phyloP scores from a whole-genome alignment of 495 filamentous ascomycete species.

The Hypoxylon rickii region DNA sequence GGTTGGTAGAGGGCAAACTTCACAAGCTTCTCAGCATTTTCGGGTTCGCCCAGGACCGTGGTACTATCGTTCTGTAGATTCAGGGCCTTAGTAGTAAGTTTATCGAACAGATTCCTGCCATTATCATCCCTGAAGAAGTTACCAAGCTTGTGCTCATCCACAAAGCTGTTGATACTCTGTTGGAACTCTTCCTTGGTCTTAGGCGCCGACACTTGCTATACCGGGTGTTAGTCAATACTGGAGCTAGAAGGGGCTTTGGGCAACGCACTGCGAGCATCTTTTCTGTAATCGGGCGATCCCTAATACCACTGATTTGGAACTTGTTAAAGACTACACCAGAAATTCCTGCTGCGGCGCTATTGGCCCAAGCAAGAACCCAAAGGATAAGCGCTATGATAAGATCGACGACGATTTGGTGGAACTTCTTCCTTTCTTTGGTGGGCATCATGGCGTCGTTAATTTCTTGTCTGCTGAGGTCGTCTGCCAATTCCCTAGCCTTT shows the following conservation, averaged over 20 bases:
- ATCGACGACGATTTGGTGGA: not conserved
- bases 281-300: not conserved
- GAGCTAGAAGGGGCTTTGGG: not conserved
- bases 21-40: constrained; percentile 17
- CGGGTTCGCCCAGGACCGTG: constrained; percentile 7
- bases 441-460: constrained; percentile 13
- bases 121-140: constrained; percentile 17
- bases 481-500: not conserved
- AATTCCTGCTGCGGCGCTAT: not conserved
- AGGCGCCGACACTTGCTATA: constrained; percentile 6
- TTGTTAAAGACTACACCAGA: constrained; percentile 11
- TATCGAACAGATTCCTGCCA: constrained; percentile 10
- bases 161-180: constrained; percentile 15
- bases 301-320: constrained; percentile 16
- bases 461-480: constrained; percentile 1
- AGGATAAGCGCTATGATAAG: constrained; percentile 16
- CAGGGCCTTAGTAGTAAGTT: constrained; percentile 18
- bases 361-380: constrained; percentile 16
- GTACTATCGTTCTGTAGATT: constrained; percentile 13
- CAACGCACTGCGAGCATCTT: constrained; percentile 2
- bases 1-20: constrained; percentile 28
- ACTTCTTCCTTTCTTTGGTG: not conserved
- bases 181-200: constrained; percentile 27
- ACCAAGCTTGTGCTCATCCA: constrained; percentile 14
- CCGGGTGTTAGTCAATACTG: not conserved